A percentile compares a stretch with the other conserved stretches of the same genome.
These are phyloP conservation scores for Hanseniaspora clermontiae DNA, from an alignment of 805 yeast species.

Conservation along the genomic window DNA sequence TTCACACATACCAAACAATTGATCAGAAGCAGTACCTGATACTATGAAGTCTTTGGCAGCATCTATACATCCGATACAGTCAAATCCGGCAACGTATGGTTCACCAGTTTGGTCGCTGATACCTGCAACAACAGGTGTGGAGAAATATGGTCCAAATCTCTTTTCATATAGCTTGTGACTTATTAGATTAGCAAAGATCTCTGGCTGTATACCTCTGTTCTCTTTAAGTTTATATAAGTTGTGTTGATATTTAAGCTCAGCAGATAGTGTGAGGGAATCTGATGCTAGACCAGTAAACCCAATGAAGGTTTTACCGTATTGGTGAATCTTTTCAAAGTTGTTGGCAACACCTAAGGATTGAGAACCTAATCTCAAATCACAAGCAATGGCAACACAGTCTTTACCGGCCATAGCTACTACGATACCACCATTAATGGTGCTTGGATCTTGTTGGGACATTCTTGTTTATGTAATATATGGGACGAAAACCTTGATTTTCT, in stretches of 20 bases:
- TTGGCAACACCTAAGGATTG: slow-evolving; percentile 88
- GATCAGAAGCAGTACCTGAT: slow-evolving; percentile 93
- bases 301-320: slow-evolving; percentile 70
- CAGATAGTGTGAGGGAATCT: slow-evolving; percentile 78
- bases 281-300: slow-evolving; percentile 94
- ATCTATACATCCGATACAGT: slow-evolving; percentile 92
- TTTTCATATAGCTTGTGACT: slow-evolving; percentile 80
- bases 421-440: slow-evolving; percentile 54
- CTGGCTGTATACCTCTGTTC: slow-evolving; percentile 85
- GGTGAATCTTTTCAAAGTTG: slow-evolving; percentile 84
- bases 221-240: slow-evolving; percentile 83
- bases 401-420: slow-evolving; percentile 98
- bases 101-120: slow-evolving; percentile 64
- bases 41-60: slow-evolving; percentile 89
- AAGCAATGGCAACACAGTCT: slow-evolving; percentile 95
- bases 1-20: slow-evolving; percentile 97
- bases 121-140: slow-evolving; percentile 95
- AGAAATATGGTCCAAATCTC: slow-evolving; percentile 92
- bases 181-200: slow-evolving; percentile 82
- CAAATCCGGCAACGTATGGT: slow-evolving; percentile 93
- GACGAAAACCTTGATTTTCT: neutral
- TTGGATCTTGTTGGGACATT: slow-evolving; percentile 14
- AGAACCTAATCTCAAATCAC: slow-evolving; percentile 85
- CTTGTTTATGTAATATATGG: neutral
- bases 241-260: slow-evolving; percentile 69